Base-by-base conservation (phyloP, 2,329 filamentous ascomycete species). In the Calonectria honghensis region DNA sequence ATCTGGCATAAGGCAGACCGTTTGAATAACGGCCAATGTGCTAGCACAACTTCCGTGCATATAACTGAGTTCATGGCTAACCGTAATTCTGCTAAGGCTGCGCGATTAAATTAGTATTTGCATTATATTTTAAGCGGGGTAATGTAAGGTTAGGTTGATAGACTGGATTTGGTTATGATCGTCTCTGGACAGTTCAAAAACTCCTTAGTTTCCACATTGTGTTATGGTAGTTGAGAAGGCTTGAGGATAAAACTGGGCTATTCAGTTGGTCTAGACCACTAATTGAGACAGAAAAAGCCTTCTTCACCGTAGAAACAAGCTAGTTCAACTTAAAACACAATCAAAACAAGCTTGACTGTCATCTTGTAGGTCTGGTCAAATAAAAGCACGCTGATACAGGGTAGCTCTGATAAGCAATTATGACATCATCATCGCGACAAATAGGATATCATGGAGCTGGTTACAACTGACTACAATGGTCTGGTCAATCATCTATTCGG, bases 51-150 rank as follows among this genome's bases (percentile, higher is more conserved):
- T 41, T 41, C 7, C 1, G 24, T 41, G 35, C 13, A n/a, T 41
- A 20, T 6, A 63, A 29, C 20, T 63, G 57, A 41, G 32, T 63
- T 63, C 16, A 24, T 41, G 27, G 35, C 37, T 27, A 27, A 41
- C 14, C 13, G 13, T 63, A 41, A 27, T 39, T 41, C 24, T 13
- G 14, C 20, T 18, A 41, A 41, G 41, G 41, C 41, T 63, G 57
- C 57, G 57, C 57, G 57, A 63, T 63, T 63, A 63, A 63, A 41
- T 63, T 29, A 41, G 37, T 63, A 41, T 39, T 37, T 29, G n/a
- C 35, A 41, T 16, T 1, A 7, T 39, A 11, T 41, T 61, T 59
- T 61, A 37, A 7, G 57, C 57, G 57, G 57, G 57, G 57, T 63
- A 29, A 29, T 20, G 11, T 2, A 63, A 41, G 35, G 18, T 63